phyloP scores from a whole-genome alignment of 495 filamentous ascomycete species.

The Apiosordaria backusii region DNA sequence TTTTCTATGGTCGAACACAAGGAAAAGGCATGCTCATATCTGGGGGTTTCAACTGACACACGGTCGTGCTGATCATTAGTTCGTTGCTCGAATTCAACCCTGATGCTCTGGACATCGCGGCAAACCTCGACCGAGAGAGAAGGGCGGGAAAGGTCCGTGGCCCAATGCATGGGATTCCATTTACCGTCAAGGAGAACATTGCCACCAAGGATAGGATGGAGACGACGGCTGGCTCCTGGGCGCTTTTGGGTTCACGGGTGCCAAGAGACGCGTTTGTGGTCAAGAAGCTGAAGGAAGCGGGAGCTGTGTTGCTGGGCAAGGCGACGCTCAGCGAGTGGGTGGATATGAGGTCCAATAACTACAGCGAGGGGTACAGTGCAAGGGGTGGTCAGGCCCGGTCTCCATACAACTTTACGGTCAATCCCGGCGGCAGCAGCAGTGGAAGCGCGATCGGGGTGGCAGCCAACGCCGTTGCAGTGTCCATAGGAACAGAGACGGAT shows the following conservation, averaged over 20 bases:
- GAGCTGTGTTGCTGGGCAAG: conserved; percentile 67
- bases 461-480: conserved; percentile 58
- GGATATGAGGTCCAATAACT: conserved; percentile 64
- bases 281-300: conserved; percentile 55
- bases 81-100: conserved; percentile 57
- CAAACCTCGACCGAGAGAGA: conserved; percentile 57
- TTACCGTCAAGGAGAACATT: conserved; percentile 62
- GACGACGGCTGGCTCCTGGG: conserved; percentile 48
- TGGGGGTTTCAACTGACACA: not conserved
- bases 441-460: conserved; percentile 61
- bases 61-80: conserved; percentile 23
- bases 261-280: conserved; percentile 66
- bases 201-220: conserved; percentile 41
- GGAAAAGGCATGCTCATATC: not conserved
- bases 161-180: conserved; percentile 68
- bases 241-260: conserved; percentile 59
- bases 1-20: not conserved
- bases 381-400: conserved; percentile 63
- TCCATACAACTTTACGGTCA: conserved; percentile 66
- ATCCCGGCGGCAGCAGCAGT: conserved; percentile 63
- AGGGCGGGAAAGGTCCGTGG: conserved; percentile 51
- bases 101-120: conserved; percentile 52
- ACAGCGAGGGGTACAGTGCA: conserved; percentile 64
- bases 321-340: conserved; percentile 72
- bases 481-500: conserved; percentile 72